phyloP scores from a whole-genome alignment of 768 basidiomycete genomes.

The Cystofilobasidium macerans region DNA sequence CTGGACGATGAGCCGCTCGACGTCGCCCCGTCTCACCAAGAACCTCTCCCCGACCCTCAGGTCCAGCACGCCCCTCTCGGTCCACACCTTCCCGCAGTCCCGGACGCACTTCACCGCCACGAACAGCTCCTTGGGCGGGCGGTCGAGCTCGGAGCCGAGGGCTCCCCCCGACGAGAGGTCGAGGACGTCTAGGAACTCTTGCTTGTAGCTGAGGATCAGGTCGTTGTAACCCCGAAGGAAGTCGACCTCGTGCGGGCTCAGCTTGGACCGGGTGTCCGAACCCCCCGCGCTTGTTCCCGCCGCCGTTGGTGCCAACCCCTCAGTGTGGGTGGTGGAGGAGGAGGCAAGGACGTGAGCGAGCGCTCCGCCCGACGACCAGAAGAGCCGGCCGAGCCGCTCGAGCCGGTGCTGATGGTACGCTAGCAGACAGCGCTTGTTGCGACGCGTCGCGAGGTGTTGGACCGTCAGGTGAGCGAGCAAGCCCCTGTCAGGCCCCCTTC shows the following conservation, averaged over 20 bases:
- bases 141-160: slow-evolving; percentile 46
- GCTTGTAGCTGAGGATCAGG: slow-evolving; percentile 70
- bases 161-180: slow-evolving; percentile 62
- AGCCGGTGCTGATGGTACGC: slow-evolving; percentile 83
- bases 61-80: slow-evolving; percentile 71
- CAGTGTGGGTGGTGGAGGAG: too few species aligned
- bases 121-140: slow-evolving; percentile 77
- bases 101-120: slow-evolving; percentile 73
- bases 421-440: slow-evolving; percentile 91
- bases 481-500: slow-evolving; percentile 30
- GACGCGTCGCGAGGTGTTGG: slow-evolving; percentile 74
- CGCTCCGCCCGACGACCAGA: slow-evolving; percentile 80
- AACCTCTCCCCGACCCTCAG: slow-evolving; percentile 83
- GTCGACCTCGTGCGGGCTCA: slow-evolving; percentile 72
- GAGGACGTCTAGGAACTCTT: slow-evolving; percentile 64
- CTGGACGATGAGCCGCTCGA: slow-evolving; percentile 88
- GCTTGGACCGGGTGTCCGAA: slow-evolving; percentile 58
- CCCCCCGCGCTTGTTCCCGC: too few species aligned
- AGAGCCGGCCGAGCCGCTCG: slow-evolving; percentile 71
- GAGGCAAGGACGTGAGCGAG: slow-evolving; percentile 77
- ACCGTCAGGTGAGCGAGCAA: slow-evolving; percentile 57
- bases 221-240: slow-evolving; percentile 71
- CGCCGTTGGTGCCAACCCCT: too few species aligned
- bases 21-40: slow-evolving; percentile 73
- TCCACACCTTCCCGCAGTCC: slow-evolving; percentile 85